phyloP scores from a whole-genome alignment of 257 asterid genomes.

The Solanum appendiculatum region DNA sequence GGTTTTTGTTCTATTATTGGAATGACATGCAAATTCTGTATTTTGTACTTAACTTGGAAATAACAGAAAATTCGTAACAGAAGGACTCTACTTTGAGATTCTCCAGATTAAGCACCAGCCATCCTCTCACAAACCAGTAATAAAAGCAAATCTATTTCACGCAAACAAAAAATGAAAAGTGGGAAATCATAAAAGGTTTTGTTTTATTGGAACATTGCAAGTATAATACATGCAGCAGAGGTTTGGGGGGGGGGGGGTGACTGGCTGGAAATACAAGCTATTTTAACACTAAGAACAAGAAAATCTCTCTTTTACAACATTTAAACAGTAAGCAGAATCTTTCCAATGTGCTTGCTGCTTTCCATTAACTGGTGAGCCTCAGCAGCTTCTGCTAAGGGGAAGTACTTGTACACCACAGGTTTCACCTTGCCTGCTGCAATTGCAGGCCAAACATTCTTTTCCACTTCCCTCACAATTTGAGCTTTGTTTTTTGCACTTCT shows the following conservation, averaged over 20 bases:
- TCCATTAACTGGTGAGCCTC: slow-evolving; percentile 82
- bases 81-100: too few species aligned
- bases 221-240: not conserved
- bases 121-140: too few species aligned
- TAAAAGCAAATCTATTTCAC: not conserved
- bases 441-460: slow-evolving; percentile 90
- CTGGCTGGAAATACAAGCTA: not conserved
- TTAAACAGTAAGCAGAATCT: slow-evolving; percentile 53
- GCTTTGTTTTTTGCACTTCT: slow-evolving; percentile 75
- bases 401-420: slow-evolving; percentile 57
- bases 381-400: slow-evolving; percentile 57
- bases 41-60: too few species aligned
- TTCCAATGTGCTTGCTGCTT: slow-evolving; percentile 90
- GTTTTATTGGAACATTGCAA: too few species aligned
- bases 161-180: too few species aligned
- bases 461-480: slow-evolving; percentile 73
- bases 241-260: not conserved
- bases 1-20: not conserved
- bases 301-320: not conserved
- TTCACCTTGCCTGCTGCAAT: slow-evolving; percentile 68
- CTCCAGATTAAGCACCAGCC: too few species aligned
- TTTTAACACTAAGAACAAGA: not conserved
- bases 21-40: too few species aligned
- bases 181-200: too few species aligned
- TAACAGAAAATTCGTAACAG: too few species aligned